phyloP scores from a whole-genome alignment of 306 rosid species.

The Prunus davidiana region DNA sequence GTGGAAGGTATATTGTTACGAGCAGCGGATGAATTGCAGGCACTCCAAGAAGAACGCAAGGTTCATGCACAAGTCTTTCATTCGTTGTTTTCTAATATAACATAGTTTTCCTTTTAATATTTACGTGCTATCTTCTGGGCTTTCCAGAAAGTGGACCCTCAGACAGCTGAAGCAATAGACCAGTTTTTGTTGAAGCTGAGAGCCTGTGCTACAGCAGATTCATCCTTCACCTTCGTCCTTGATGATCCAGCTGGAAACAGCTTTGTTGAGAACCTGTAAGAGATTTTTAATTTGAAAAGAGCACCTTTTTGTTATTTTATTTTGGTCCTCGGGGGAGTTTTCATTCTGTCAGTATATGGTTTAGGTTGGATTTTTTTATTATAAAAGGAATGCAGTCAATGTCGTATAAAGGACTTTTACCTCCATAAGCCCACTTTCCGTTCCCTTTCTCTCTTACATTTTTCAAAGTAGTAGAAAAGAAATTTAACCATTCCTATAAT shows the following conservation, averaged over 20 bases:
- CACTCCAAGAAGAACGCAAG: constrained; percentile 89
- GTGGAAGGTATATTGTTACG: constrained; percentile 88
- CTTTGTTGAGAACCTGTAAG: constrained; percentile 95
- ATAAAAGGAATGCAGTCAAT: neutral
- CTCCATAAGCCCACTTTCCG: neutral
- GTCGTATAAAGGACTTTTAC: neutral
- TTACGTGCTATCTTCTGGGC: constrained; percentile 28
- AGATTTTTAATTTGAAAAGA: constrained; percentile 5
- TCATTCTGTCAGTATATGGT: neutral
- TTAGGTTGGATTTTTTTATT: neutral
- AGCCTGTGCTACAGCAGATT: constrained; percentile 67
- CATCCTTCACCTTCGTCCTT: constrained; percentile 65
- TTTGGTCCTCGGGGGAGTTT: neutral
- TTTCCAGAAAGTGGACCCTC: constrained; percentile 72
- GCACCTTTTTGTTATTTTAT: neutral
- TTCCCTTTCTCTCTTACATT: neutral
- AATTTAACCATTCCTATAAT: neutral
- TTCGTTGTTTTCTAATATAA: neutral
- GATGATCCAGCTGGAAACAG: constrained; percentile 99
- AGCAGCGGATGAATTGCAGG: constrained; percentile 75
- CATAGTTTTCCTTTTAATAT: neutral
- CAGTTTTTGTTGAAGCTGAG: constrained; percentile 71
- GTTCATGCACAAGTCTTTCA: constrained; percentile 29
- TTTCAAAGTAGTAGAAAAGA: neutral
- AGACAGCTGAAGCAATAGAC: constrained; percentile 82